Evolutionary conservation across 352 stramenopile genomes (phyloP).

Genomic region (Globisporangium abappressorium): DNA sequence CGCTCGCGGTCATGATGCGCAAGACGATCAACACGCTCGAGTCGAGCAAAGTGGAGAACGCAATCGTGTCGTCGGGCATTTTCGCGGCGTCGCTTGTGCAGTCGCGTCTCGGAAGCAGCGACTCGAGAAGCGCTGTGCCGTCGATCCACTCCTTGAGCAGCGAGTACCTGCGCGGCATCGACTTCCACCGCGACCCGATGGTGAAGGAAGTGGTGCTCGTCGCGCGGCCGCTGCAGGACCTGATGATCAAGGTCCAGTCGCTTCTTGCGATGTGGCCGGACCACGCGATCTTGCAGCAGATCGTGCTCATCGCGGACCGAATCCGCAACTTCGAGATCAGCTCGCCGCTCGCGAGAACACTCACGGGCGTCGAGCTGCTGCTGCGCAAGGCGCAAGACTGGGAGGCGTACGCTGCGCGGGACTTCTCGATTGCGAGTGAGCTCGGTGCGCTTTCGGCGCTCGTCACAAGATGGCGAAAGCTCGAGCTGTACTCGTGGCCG

Average conservation of each 20-base stretch:
- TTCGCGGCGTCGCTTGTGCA: conserved; percentile 73
- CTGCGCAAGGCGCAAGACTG: conserved; percentile 98
- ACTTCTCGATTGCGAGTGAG: conserved; percentile 90
- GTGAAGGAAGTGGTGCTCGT: conserved; percentile 91
- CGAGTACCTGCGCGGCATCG: conserved; percentile 77
- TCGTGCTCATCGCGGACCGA: conserved; percentile 89
- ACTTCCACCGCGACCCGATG: conserved; percentile 95
- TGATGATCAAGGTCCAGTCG: conserved; percentile 89
- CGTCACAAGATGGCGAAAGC: conserved; percentile 96
- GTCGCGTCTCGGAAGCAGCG: conserved; percentile 48
- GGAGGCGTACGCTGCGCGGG: conserved; percentile 94
- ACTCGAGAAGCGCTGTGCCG: conserved; percentile 37
- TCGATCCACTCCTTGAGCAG: conserved; percentile 56
- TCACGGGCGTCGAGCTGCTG: conserved; percentile 95
- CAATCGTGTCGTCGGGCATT: conserved; percentile 48
- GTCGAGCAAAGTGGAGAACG: conserved; percentile 40
- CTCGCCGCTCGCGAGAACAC: conserved; percentile 85
- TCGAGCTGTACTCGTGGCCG: conserved; percentile 98
- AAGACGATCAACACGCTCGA: conserved; percentile 60
- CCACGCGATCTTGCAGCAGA: conserved; percentile 95
- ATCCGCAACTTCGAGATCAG: conserved; percentile 88
- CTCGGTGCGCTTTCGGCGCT: conserved; percentile 91
- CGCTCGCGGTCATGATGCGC: conserved; percentile 63
- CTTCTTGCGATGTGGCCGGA: conserved; percentile 95
- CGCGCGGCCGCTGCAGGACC: conserved; percentile 78